Conservation (phyloP, 1,284 basidiomycete genomes). For the Bondarzewia mesenterica region DNA sequence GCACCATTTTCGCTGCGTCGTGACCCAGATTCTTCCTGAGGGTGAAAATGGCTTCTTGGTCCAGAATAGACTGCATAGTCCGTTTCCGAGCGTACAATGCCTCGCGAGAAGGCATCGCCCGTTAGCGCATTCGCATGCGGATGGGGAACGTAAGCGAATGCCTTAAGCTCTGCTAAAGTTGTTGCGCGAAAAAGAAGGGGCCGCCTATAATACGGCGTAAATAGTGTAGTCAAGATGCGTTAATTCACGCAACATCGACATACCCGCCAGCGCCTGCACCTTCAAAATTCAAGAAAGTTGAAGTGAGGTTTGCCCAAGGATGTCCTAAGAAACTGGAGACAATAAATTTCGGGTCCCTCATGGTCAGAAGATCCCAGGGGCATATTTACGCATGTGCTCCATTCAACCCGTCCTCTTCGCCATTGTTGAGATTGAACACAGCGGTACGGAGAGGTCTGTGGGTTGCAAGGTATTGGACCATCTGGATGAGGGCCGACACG, state of each 20-base stretch:
- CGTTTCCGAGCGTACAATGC: conserved; percentile 55
- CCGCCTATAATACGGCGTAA: conserved; percentile 37
- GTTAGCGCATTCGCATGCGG: conserved; percentile 63
- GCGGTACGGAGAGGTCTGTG: conserved; percentile 50
- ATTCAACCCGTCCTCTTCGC: conserved; percentile 68
- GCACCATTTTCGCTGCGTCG: neutral
- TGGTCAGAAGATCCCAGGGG: neutral
- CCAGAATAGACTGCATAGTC: conserved; percentile 57
- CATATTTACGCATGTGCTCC: conserved; percentile 55
- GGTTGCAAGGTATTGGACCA: conserved; percentile 51
- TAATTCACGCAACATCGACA: conserved; percentile 16
- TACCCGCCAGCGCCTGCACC: conserved; percentile 75
- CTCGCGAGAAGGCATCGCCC: conserved; percentile 54
- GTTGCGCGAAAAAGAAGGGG: conserved; percentile 63
- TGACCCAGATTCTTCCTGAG: neutral
- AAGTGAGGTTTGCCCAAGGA: conserved; percentile 59
- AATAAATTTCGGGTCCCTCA: too few species aligned
- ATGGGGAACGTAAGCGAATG: conserved; percentile 46
- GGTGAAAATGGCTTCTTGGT: too few species aligned
- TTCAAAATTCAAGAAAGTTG: conserved; percentile 71
- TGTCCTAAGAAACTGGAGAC: conserved; percentile 65
- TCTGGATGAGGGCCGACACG: conserved; percentile 55
- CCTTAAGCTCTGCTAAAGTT: conserved; percentile 39
- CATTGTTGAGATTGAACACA: conserved; percentile 77
- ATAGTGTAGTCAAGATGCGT: too few species aligned